Evolutionary conservation across 306 rosid genomes (phyloP).

Genomic region (Abrus precatorius): DNA sequence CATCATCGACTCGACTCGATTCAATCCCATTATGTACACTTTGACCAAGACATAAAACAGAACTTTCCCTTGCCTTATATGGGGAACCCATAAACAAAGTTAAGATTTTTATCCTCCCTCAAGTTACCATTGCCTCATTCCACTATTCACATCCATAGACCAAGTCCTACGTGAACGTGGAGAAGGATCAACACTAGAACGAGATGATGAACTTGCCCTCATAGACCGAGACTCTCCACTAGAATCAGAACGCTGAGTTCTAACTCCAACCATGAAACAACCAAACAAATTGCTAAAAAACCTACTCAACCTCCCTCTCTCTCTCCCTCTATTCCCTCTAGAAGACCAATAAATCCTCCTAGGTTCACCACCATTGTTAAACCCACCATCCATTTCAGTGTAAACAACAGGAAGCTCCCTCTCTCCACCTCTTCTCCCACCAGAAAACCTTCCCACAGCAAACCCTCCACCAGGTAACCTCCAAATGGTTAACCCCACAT

Average conservation of each 20-base stretch:
- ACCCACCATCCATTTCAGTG: conserved; percentile 84
- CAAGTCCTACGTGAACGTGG: conserved; percentile 70
- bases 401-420: conserved; percentile 85
- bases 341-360: conserved; percentile 77
- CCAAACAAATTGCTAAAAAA: conserved; percentile 55
- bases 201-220: conserved; percentile 53
- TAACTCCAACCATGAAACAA: conserved; percentile 62
- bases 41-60: conserved; percentile 31
- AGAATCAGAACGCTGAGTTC: conserved; percentile 34
- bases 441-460: conserved; percentile 80
- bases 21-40: conserved; percentile 49
- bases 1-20: neutral
- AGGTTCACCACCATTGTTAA: conserved; percentile 67
- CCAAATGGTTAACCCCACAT: conserved; percentile 84
- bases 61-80: neutral
- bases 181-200: conserved; percentile 33
- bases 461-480: conserved; percentile 91
- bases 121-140: conserved; percentile 61
- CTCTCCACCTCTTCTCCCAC: conserved; percentile 75
- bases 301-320: conserved; percentile 60
- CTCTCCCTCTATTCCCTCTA: conserved; percentile 63
- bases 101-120: conserved; percentile 24
- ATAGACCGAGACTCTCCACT: conserved; percentile 24
- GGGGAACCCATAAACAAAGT: conserved; percentile 39
- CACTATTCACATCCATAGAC: conserved; percentile 81